Evolutionary conservation across 345 rosid species (phyloP).

Genomic region (Eucalyptus fibrosa): DNA sequence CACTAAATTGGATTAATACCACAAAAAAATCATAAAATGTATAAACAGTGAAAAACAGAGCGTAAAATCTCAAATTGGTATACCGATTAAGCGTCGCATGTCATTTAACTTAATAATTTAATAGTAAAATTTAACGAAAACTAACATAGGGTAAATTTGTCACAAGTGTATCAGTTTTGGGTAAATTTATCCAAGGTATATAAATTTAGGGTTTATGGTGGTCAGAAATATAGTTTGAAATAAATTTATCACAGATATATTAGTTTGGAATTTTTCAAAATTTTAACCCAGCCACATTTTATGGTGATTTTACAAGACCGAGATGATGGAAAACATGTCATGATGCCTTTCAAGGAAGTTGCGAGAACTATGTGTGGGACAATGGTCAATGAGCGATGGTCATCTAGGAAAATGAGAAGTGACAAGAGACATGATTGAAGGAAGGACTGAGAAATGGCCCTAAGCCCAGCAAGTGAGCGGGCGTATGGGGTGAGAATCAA

Average conservation of each 20-base stretch:
- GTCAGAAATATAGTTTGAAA: accelerated
- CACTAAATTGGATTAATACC: no score
- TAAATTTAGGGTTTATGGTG: no score
- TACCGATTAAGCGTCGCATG: accelerated
- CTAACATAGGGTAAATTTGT: accelerated
- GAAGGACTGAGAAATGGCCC: background rate
- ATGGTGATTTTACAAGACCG: no score
- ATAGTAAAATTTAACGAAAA: no score
- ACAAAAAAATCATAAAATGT: no score
- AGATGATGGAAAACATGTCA: background rate
- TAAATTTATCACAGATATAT: accelerated
- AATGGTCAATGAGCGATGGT: background rate
- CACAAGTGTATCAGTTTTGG: accelerated
- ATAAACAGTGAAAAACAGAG: accelerated
- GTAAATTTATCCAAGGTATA: no score
- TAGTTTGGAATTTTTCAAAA: accelerated
- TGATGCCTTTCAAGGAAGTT: background rate
- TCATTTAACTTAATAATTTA: no score
- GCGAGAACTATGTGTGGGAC: background rate
- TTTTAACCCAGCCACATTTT: background rate
- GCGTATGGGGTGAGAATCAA: no score
- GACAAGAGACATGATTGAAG: background rate
- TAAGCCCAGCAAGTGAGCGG: background rate
- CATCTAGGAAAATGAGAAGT: background rate
- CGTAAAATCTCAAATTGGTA: no score